phyloP scores from a whole-genome alignment of 1,284 basidiomycete species.

The Ceratobasidium sp. region DNA sequence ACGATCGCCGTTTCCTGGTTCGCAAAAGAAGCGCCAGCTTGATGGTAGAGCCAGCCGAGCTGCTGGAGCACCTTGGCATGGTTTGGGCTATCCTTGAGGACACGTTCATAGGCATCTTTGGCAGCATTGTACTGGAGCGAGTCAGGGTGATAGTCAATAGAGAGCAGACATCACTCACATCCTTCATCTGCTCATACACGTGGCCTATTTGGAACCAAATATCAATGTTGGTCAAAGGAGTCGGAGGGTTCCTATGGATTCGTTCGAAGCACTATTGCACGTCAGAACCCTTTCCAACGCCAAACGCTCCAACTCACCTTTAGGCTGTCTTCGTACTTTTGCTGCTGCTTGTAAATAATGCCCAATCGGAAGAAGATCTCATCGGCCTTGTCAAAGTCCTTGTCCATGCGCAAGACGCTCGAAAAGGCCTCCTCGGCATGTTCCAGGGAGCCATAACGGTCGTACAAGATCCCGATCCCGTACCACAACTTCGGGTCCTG shows the following conservation, averaged over 20 bases:
- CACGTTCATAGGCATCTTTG: conserved; percentile 97
- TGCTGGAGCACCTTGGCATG: conserved; percentile 99
- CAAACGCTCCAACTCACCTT: conserved; percentile 53
- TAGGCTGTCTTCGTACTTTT: conserved; percentile 85
- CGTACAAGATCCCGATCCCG: conserved; percentile 98
- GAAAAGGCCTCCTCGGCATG: conserved; percentile 99
- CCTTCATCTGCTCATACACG: conserved; percentile 96
- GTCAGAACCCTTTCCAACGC: neutral
- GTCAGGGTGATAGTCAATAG: neutral
- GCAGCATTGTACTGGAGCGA: conserved; percentile 75
- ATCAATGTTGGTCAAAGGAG: conserved; percentile 93
- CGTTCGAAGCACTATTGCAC: conserved; percentile 83
- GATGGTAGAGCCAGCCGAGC: conserved; percentile 97
- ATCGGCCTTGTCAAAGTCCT: conserved; percentile 98
- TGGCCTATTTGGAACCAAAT: conserved; percentile 99
- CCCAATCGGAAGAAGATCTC: conserved; percentile 98
- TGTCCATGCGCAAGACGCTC: conserved; percentile 94
- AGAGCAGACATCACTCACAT: conserved; percentile 61
- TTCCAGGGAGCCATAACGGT: conserved; percentile 96
- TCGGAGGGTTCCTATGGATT: conserved; percentile 93
- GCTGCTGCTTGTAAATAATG: conserved; percentile 99
- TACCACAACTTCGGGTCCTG: conserved; percentile 99
- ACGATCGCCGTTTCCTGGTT: conserved; percentile 94
- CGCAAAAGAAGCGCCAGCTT: conserved; percentile 91
- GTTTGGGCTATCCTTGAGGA: conserved; percentile 88